Evolutionary conservation across 495 filamentous ascomycete species (phyloP).

Genomic region (Pseudevernia furfuracea): DNA sequence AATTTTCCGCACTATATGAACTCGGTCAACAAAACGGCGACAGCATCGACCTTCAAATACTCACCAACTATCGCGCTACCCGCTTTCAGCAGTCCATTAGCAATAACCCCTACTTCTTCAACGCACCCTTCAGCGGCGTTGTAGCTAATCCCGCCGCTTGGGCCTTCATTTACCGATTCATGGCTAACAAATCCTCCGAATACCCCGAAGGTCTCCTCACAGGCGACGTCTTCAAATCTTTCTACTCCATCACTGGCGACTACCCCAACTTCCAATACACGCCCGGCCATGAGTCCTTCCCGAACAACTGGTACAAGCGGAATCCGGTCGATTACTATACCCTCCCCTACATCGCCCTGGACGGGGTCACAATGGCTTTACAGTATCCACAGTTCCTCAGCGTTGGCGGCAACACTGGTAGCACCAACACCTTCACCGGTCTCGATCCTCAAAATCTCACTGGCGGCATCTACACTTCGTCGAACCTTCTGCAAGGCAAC

Average conservation of each 20-base stretch:
- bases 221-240: slow-evolving; percentile 38
- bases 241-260: slow-evolving; percentile 41
- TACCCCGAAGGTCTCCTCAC: slow-evolving; percentile 32
- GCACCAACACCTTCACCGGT: slow-evolving; percentile 46
- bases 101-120: slow-evolving; percentile 35
- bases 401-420: slow-evolving; percentile 52
- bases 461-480: slow-evolving; percentile 40
- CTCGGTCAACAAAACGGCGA: slow-evolving; percentile 21
- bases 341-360: slow-evolving; percentile 32
- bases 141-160: slow-evolving; percentile 47
- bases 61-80: slow-evolving; percentile 26
- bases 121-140: slow-evolving; percentile 45
- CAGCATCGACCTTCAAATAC: slow-evolving; percentile 22
- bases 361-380: slow-evolving; percentile 34
- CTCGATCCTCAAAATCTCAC: slow-evolving; percentile 45
- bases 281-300: slow-evolving; percentile 33
- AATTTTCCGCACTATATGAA: slow-evolving; percentile 30
- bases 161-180: slow-evolving; percentile 34
- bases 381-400: slow-evolving; percentile 29
- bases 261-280: slow-evolving; percentile 34
- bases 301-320: slow-evolving; percentile 54
- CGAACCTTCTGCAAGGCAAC: slow-evolving; percentile 37
- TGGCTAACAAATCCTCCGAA: slow-evolving; percentile 34
- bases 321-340: slow-evolving; percentile 36
- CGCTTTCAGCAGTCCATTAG: slow-evolving; percentile 29